These are phyloP conservation scores for Comarum palustre DNA, from an alignment of 306 rosid genomes.

Conservation along the genomic window DNA sequence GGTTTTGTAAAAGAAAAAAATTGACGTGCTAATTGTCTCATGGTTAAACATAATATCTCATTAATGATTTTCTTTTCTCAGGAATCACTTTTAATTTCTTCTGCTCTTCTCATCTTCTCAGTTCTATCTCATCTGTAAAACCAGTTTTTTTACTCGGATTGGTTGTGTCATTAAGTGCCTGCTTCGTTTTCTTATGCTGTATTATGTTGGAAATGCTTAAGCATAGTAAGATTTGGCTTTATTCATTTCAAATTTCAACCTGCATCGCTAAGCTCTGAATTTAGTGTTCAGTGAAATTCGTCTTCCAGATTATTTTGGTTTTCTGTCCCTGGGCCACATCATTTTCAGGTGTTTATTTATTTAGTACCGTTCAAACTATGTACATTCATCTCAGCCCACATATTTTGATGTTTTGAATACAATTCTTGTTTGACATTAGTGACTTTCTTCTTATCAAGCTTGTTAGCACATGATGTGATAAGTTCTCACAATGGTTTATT, in stretches of 20 bases:
- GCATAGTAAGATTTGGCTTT: neutral
- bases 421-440: neutral
- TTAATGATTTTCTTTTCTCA: neutral
- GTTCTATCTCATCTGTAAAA: conserved; percentile 2
- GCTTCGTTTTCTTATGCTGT: neutral
- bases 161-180: neutral
- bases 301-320: neutral
- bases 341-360: neutral
- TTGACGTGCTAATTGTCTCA: no score
- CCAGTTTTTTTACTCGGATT: neutral
- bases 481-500: conserved; percentile 33
- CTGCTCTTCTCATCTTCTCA: neutral
- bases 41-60: neutral
- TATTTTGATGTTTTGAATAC: neutral
- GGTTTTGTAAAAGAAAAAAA: neutral
- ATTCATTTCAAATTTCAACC: neutral
- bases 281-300: neutral
- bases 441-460: conserved; percentile 10
- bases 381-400: neutral
- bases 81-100: neutral
- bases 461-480: conserved; percentile 3
- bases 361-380: neutral
- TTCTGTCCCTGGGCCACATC: neutral
- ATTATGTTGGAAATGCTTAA: neutral
- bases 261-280: neutral